Evolutionary conservation across 805 yeast species (phyloP).

Genomic region (Candida saitoana): DNA sequence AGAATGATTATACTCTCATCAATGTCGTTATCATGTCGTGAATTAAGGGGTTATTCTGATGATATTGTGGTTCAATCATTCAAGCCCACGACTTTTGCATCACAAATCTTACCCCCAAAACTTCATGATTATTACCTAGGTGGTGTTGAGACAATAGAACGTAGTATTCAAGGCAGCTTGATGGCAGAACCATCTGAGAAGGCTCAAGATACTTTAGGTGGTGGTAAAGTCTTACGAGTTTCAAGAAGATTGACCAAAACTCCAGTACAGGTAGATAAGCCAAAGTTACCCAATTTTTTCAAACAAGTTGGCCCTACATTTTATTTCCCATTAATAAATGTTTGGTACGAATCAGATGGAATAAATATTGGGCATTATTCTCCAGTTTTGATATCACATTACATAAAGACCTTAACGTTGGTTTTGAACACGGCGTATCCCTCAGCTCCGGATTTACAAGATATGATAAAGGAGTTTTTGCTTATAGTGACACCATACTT

Average conservation of each 20-base stretch:
- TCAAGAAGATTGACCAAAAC: constrained; percentile 32
- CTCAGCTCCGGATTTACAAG: constrained; percentile 43
- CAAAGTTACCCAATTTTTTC: constrained; percentile 33
- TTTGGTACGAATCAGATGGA: constrained; percentile 49
- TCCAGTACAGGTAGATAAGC: constrained; percentile 10
- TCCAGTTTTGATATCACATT: constrained; percentile 53
- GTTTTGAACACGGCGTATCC: constrained; percentile 59
- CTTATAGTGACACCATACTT: constrained; percentile 25
- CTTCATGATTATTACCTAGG: constrained; percentile 42
- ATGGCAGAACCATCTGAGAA: constrained; percentile 27
- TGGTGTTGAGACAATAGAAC: constrained; percentile 6
- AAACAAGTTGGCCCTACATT: constrained; percentile 41
- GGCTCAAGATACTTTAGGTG: constrained; percentile 28
- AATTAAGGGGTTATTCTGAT: constrained; percentile 61
- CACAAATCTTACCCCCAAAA: constrained; percentile 43
- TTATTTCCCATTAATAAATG: constrained; percentile 51
- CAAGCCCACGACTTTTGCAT: constrained; percentile 25
- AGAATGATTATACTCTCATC: constrained; percentile 66
- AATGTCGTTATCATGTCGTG: constrained; percentile 68
- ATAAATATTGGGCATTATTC: constrained; percentile 52
- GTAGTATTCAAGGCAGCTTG: constrained; percentile 27
- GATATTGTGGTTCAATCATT: constrained; percentile 35
- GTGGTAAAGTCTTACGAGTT: constrained; percentile 42
- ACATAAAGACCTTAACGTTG: constrained; percentile 54
- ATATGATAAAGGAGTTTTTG: constrained; percentile 55